Conservation (phyloP, 345 rosid genomes). For the Mercurialis annua region DNA sequence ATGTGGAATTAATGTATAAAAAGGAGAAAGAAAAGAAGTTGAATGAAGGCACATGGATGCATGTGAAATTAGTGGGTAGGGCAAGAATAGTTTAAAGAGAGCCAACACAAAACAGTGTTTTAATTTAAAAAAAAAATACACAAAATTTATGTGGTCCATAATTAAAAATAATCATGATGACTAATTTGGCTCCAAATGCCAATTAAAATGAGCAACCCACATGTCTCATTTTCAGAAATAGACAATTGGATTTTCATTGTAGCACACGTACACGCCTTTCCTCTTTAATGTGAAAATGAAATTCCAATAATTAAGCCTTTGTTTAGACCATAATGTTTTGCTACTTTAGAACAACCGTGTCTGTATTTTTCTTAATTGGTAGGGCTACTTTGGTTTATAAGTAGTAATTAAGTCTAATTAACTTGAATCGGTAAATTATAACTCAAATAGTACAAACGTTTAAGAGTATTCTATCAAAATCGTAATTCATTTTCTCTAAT, state of each 20-base stretch:
- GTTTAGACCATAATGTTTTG: slow-evolving; percentile 12
- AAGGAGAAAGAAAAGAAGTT: slow-evolving; percentile 1
- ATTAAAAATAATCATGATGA: neutral
- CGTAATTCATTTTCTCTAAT: too few relatives aligned
- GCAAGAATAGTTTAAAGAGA: slow-evolving; percentile 8
- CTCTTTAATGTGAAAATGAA: slow-evolving; percentile 19
- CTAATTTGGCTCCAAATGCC: slow-evolving; percentile 9
- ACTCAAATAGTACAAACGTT: too few relatives aligned
- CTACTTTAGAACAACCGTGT: neutral
- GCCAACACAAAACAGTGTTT: slow-evolving; percentile 12
- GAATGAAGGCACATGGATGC: slow-evolving; percentile 50
- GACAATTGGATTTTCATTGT: slow-evolving; percentile 18
- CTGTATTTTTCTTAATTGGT: neutral
- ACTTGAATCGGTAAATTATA: too few relatives aligned
- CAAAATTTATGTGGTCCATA: slow-evolving; percentile 23
- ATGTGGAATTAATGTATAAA: too few relatives aligned
- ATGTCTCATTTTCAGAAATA: slow-evolving; percentile 9
- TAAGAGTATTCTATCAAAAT: too few relatives aligned
- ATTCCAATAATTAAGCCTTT: neutral
- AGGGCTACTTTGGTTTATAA: neutral
- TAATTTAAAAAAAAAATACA: neutral
- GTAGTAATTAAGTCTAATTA: too few relatives aligned
- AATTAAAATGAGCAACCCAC: slow-evolving; percentile 12
- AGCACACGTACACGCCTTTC: slow-evolving; percentile 32
- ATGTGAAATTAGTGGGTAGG: slow-evolving; percentile 26